Evolutionary conservation across 202 grass and related monocot species (phyloP).

Genomic region (Eragrostis tef): DNA sequence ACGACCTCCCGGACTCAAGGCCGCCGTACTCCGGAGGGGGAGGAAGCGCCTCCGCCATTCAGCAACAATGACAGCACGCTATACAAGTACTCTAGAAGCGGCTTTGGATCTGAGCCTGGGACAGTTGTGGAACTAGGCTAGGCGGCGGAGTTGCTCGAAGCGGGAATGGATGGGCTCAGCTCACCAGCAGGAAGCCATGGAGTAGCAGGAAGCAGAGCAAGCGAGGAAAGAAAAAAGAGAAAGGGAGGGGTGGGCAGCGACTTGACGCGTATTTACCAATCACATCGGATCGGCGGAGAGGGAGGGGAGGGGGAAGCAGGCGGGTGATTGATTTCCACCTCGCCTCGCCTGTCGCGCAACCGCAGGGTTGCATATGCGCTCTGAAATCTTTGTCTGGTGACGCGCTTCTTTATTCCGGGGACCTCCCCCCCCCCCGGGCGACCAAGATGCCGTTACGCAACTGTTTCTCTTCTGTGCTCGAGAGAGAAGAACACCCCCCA

Average conservation of each 20-base stretch:
- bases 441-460: no score
- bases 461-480: no score
- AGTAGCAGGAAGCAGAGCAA: not conserved
- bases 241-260: slow-evolving; percentile 29
- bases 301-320: not conserved
- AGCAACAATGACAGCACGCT: not conserved
- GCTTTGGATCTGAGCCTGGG: not conserved
- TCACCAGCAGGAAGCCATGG: not conserved
- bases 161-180: not conserved
- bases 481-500: no score
- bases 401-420: not conserved
- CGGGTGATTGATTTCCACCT: not conserved
- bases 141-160: not conserved
- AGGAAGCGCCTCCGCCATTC: not conserved
- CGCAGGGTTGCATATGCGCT: slow-evolving; percentile 57
- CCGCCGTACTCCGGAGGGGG: slow-evolving; percentile 18
- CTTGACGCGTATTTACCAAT: slow-evolving; percentile 55
- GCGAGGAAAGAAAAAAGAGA: not conserved
- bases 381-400: slow-evolving; percentile 64
- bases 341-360: slow-evolving; percentile 34
- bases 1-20: not conserved
- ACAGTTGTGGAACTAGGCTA: not conserved
- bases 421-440: not conserved
- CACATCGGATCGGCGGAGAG: slow-evolving; percentile 24
- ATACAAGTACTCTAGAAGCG: not conserved